Base-by-base conservation (phyloP, 2,329 filamentous ascomycete genomes). In the Triangularia verruculosa region DNA sequence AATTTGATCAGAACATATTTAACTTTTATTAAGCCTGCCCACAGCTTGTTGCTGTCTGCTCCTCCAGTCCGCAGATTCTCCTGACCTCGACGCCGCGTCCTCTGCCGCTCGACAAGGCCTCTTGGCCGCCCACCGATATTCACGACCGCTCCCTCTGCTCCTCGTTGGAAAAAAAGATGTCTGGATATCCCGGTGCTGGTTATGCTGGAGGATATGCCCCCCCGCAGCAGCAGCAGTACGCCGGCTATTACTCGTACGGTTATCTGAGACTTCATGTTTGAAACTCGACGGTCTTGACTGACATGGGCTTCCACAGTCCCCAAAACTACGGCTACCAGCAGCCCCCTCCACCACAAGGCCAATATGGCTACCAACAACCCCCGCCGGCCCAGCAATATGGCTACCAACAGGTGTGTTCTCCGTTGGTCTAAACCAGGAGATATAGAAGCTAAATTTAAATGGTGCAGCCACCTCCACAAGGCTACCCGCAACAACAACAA, bases 121-220 rank as follows among this genome's bases (percentile, higher is more conserved):
- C 30, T 61, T 57, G 39, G 59, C 53, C 39, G 47, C 51, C 27
- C 53, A 59, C 55, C 57, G 27, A 27, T 39, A 39, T 39, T 52
- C 20, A 39, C 24, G 28, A 17, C 51, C 27, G 5, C 39, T 20
- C n/a, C 32, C 17, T 22, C 59, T 52, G 27, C 43, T n/a, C 51
- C 2, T 15, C 51, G 39, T 52, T n/a, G 39, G 20, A 9, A 65
- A 70, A 69, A 9, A 65, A 70, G 69, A 89, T 89, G 87, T 88
- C 87, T 69, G 86, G 85, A 72, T 89, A 87, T 74, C 85, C 84
- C 68, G 81, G 82, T 64, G 74, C 79, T 65, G 77, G 78, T 56
- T 86, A 87, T 72, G 78, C 78, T 73, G 82, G 82, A 66, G 78
- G 78, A 73, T 81, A 78, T 65, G 73, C 67, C 30, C 66, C 69